Evolutionary conservation across 768 basidiomycete genomes (phyloP), one percentile per base, ranked within the genome.

Genomic region (Serendipita vermifera): DNA sequence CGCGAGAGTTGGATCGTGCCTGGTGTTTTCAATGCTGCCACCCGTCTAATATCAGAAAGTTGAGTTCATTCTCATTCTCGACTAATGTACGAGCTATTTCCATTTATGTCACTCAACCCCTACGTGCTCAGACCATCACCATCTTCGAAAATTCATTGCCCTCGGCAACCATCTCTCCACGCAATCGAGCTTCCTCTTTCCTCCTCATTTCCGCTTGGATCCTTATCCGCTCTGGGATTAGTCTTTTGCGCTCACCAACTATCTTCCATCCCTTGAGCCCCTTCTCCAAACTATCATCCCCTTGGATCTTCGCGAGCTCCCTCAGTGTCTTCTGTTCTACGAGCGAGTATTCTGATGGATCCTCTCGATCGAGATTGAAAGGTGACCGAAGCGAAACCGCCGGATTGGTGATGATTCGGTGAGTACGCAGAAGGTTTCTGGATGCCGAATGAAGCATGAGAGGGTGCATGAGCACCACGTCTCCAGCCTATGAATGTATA

Each of bases 361-460:
- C 64, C 26, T 67, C 69, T 38, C 75, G 68, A 36, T 70, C 61
- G 60, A 80, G 78, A 33, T 73, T 69, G 66, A 82, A 82, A 20
- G 80, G 79, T 57, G 74, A 68, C 53, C 70, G 72, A 53, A 81
- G 67, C 33, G 73, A 67, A 5, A 81, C 79, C 3, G 80, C 79
- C 55, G 81, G 81, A 60, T 83, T 83, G 39, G 80, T 81, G 63
- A 83, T 83, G 55, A 83, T 70, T 59, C 80, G 71, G 24, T 76
- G 78, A 17, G 72, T 66, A 24, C 81, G 75, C 36, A 75, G 67
- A 38, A 26, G 43, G 63, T 82, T 83, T 64, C 75, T 78, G 31
- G 78, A 77, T 9, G 80, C 80, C 11, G 79, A 77, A 61, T 82
- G 82, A 60, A 81, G 64, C 78, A 82, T 82, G 51, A 82, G 65